Percentiles rank a stretch among this genome's conserved stretches.
These are phyloP conservation scores for Paramecium bursaria DNA, from an alignment of 73 alveolate genomes.

Conservation along the genomic window DNA sequence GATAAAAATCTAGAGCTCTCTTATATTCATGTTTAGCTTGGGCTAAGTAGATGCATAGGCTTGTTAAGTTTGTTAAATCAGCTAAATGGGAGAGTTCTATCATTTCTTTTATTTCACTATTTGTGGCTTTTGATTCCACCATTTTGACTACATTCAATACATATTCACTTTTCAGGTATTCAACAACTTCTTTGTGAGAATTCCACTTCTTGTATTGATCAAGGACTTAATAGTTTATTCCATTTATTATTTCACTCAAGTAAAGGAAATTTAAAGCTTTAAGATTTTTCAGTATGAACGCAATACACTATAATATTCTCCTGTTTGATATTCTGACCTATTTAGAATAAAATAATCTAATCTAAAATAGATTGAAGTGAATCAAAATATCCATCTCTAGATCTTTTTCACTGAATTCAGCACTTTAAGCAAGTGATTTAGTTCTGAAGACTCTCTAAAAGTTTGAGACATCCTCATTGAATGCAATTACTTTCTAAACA, in stretches of 20 bases:
- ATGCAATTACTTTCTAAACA: no score
- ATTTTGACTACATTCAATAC: not conserved
- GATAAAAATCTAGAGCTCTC: constrained; percentile 23
- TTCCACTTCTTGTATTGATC: not conserved
- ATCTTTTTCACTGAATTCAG: no score
- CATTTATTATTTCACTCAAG: constrained; percentile 5
- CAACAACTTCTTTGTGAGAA: constrained; percentile 3
- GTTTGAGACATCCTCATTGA: not conserved
- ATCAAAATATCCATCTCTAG: not conserved
- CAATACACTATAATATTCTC: constrained; percentile 7
- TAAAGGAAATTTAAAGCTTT: not conserved
- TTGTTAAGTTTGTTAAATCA: constrained; percentile 13
- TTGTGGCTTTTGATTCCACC: not conserved
- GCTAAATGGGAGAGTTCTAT: constrained; percentile 11
- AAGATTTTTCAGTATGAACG: constrained; percentile 13
- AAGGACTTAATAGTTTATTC: not conserved
- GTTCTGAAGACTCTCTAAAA: not conserved
- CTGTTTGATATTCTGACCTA: not conserved
- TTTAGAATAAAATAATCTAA: not conserved
- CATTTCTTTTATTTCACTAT: not conserved
- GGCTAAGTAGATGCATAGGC: constrained; percentile 7
- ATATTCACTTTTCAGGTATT: constrained; percentile 29
- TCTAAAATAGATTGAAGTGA: constrained; percentile 14
- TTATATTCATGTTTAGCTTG: constrained; percentile 9
- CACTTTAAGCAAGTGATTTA: not conserved